Percentiles rank a stretch among this genome's conserved stretches.
Conservation (phyloP, 192 early-diverging fungal genomes). For the Spinellus fusiger region DNA sequence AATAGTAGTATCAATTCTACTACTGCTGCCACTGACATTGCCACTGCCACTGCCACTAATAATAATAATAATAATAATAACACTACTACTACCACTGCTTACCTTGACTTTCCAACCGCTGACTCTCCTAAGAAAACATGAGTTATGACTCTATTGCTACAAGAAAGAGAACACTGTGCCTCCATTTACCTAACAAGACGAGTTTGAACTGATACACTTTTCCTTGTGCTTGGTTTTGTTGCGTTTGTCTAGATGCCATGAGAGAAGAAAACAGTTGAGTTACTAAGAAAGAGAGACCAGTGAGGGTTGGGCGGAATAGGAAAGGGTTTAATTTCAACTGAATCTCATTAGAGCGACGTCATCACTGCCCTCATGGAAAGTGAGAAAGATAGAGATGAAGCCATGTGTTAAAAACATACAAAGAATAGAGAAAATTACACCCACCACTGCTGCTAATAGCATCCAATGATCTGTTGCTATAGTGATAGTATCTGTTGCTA, state of each 20-base stretch:
- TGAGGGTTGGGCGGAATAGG: background rate
- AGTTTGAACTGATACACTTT: conserved; percentile 91
- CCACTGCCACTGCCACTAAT: too few relatives aligned
- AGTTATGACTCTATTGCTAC: background rate
- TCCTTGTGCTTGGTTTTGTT: conserved; percentile 24
- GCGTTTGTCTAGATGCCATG: conserved; percentile 22
- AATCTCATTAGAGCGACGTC: background rate
- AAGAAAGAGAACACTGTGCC: conserved; percentile 1
- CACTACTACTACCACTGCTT: conserved; percentile 2
- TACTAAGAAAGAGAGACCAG: conserved; percentile 3
- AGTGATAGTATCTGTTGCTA: too few relatives aligned
- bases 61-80: too few relatives aligned
- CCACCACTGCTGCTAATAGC: too few relatives aligned
- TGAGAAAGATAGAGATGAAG: too few relatives aligned
- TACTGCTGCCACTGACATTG: too few relatives aligned
- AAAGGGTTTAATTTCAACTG: background rate
- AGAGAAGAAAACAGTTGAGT: background rate
- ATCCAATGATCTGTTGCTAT: too few relatives aligned
- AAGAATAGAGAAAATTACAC: too few relatives aligned
- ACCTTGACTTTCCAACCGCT: conserved; percentile 66
- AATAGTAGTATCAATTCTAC: background rate
- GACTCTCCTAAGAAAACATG: conserved; percentile 43
- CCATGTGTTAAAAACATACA: too few relatives aligned
- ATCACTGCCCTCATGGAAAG: too few relatives aligned
- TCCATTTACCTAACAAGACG: conserved; percentile 76